A percentile compares a stretch with the other conserved stretches of the same genome.
Evolutionary conservation across 2,329 filamentous ascomycete genomes (phyloP).

Genomic region (Penicillium glabrum): DNA sequence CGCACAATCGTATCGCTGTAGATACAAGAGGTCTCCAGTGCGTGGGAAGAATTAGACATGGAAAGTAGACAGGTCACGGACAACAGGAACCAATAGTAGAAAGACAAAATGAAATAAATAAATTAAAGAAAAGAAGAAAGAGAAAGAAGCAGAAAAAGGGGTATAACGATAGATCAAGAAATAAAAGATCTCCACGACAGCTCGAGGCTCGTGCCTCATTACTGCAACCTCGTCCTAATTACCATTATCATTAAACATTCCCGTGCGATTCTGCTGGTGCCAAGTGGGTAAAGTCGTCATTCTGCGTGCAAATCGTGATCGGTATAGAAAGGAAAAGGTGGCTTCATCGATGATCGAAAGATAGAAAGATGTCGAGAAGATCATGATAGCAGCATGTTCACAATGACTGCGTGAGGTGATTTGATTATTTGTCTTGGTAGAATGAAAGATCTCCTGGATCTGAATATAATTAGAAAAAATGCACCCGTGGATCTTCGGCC

Average conservation of each 20-base stretch:
- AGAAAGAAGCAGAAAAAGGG: constrained; percentile 9
- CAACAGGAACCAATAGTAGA: background rate
- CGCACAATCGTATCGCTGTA: background rate
- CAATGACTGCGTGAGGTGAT: background rate
- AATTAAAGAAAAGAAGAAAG: background rate
- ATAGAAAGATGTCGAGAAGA: background rate
- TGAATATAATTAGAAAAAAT: background rate
- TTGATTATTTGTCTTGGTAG: constrained; percentile 15
- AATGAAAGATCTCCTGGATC: constrained; percentile 3
- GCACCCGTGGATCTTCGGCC: background rate
- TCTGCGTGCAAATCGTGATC: constrained; percentile 30
- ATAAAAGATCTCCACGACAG: constrained; percentile 13
- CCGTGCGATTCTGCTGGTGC: constrained; percentile 17
- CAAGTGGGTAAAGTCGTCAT: constrained; percentile 29
- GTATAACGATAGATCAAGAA: constrained; percentile 18
- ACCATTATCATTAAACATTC: constrained; percentile 38
- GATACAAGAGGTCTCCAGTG: background rate
- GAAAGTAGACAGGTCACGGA: background rate
- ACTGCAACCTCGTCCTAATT: constrained; percentile 25
- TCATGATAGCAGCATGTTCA: background rate
- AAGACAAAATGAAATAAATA: background rate
- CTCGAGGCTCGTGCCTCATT: constrained; percentile 4
- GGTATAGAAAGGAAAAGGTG: constrained; percentile 2
- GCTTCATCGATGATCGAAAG: background rate
- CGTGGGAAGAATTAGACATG: background rate